phyloP scores from a whole-genome alignment of 179 eudicot species.

The Beta lomatogona region DNA sequence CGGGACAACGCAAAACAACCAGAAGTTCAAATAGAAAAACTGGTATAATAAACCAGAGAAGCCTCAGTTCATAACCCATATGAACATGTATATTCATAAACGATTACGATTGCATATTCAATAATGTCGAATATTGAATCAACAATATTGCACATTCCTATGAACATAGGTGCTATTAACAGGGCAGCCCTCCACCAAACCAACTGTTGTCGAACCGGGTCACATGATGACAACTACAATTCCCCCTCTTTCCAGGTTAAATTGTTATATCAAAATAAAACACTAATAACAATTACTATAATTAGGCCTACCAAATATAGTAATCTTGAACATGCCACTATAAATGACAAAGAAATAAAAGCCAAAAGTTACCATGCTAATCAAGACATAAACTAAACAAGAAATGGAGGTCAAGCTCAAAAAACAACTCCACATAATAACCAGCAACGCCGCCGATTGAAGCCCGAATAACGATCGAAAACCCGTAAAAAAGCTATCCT shows the following conservation, averaged over 20 bases:
- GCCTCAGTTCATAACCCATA: too few species aligned
- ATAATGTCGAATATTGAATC: background rate
- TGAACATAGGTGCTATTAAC: too few species aligned
- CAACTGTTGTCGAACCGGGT: background rate
- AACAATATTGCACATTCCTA: background rate
- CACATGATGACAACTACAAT: background rate
- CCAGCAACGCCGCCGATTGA: conserved; percentile 77
- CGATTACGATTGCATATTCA: background rate
- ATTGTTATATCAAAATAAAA: too few species aligned
- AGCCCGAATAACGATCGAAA: conserved; percentile 51
- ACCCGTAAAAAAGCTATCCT: conserved; percentile 58
- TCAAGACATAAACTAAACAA: conserved; percentile 75
- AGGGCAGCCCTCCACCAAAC: background rate
- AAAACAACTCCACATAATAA: conserved; percentile 96
- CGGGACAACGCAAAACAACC: too few species aligned
- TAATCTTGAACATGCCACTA: background rate
- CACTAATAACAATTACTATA: background rate
- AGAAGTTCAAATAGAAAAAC: too few species aligned
- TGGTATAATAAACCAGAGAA: too few species aligned
- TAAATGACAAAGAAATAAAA: background rate
- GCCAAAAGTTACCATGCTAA: conserved; percentile 69
- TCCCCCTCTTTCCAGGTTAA: too few species aligned
- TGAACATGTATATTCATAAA: too few species aligned
- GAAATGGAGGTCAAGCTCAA: conserved; percentile 93
- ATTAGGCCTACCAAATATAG: background rate